Conservation (phyloP, 371 early-diverging fungal species). For the Saksenaea oblongispora region DNA sequence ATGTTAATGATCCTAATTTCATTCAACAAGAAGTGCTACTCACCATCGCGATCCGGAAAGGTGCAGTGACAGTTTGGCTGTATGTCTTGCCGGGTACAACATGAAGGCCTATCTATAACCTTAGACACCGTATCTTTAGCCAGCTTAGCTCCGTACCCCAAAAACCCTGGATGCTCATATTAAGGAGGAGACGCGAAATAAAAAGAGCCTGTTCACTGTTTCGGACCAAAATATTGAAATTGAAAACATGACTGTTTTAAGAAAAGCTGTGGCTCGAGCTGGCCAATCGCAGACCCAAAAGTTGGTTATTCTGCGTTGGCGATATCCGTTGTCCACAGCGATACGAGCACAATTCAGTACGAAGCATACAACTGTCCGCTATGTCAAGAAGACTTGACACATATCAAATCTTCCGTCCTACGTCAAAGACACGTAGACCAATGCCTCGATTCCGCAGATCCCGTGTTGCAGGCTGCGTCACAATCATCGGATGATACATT, state of each 20-base stretch:
- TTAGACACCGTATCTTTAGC: too few species aligned
- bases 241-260: background rate
- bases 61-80: slow-evolving; percentile 68
- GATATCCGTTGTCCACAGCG: too few species aligned
- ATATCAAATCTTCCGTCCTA: slow-evolving; percentile 17
- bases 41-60: slow-evolving; percentile 80
- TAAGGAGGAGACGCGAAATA: background rate
- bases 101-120: slow-evolving; percentile 44
- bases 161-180: slow-evolving; percentile 45
- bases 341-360: background rate
- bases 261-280: too few species aligned
- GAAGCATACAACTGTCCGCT: slow-evolving; percentile 30
- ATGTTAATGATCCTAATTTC: background rate
- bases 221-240: background rate
- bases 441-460: background rate
- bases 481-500: slow-evolving; percentile 14
- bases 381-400: slow-evolving; percentile 22
- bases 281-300: too few species aligned
- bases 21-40: background rate
- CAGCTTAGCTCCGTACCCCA: slow-evolving; percentile 37
- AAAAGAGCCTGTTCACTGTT: background rate
- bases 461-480: background rate
- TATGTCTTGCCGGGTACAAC: slow-evolving; percentile 72
- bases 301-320: too few species aligned
- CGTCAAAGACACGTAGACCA: slow-evolving; percentile 37